A percentile compares a stretch with the other conserved stretches of the same genome.
These are phyloP conservation scores for Plantago coronopus DNA, from an alignment of 305 asterid genomes.

Conservation along the genomic window DNA sequence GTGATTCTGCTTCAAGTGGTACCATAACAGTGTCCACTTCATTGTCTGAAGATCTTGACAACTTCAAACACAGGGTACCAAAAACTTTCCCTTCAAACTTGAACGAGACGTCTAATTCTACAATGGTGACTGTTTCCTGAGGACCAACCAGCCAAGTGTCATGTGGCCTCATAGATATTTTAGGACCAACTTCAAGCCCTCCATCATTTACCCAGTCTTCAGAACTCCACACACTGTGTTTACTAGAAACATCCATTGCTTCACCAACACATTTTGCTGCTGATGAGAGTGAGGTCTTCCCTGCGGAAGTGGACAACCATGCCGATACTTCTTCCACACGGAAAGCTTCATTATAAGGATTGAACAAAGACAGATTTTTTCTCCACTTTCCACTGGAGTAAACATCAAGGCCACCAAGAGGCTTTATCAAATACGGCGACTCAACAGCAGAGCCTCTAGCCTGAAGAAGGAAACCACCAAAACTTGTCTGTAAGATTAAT, in stretches of 20 bases:
- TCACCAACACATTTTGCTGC: slow-evolving; percentile 46
- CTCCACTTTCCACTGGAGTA: slow-evolving; percentile 67
- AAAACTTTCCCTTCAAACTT: slow-evolving; percentile 45
- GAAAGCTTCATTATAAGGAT: slow-evolving; percentile 73
- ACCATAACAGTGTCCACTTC: slow-evolving; percentile 51
- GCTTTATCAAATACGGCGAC: slow-evolving; percentile 60
- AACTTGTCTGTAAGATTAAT: slow-evolving; percentile 77
- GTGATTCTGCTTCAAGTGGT: slow-evolving; percentile 48
- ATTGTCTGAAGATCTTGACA: slow-evolving; percentile 51
- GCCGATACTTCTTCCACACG: slow-evolving; percentile 67
- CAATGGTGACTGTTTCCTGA: slow-evolving; percentile 42
- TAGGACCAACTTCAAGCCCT: slow-evolving; percentile 38
- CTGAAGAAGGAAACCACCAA: slow-evolving; percentile 76
- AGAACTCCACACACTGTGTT: slow-evolving; percentile 28
- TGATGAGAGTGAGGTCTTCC: slow-evolving; percentile 42
- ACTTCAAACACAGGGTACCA: slow-evolving; percentile 60
- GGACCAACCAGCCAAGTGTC: slow-evolving; percentile 70
- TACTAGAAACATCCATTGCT: slow-evolving; percentile 30
- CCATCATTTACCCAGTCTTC: slow-evolving; percentile 55
- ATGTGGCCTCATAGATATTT: slow-evolving; percentile 52
- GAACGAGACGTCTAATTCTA: slow-evolving; percentile 62
- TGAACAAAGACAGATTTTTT: slow-evolving; percentile 66
- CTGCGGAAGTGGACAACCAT: slow-evolving; percentile 66
- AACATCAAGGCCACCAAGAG: slow-evolving; percentile 44
- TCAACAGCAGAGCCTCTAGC: slow-evolving; percentile 69